Percentiles rank a stretch among this genome's conserved stretches.
Evolutionary conservation across 768 basidiomycete species (phyloP).

Genomic region (Rhizopogon rudus): DNA sequence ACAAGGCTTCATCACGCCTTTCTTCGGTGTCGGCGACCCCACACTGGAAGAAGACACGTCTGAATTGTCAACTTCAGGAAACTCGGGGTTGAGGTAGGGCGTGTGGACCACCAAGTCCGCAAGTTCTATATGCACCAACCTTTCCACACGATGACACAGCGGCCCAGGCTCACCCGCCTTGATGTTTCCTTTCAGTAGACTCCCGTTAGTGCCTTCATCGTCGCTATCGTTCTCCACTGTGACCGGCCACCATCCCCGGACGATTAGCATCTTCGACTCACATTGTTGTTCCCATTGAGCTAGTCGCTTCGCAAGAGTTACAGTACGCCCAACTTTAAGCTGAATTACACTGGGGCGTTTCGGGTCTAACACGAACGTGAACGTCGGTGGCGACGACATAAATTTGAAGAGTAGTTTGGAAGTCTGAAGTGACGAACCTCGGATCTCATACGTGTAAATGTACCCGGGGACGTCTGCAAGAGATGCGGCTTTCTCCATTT

Average conservation of each 20-base stretch:
- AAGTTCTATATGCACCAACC: constrained; percentile 77
- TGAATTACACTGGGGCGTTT: constrained; percentile 39
- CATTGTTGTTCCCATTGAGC: constrained; percentile 82
- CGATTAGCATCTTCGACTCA: constrained; percentile 66
- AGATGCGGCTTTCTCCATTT: constrained; percentile 53
- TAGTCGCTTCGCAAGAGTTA: constrained; percentile 66
- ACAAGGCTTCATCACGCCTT: constrained; percentile 26
- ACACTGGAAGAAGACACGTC: constrained; percentile 12
- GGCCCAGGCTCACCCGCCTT: constrained; percentile 55
- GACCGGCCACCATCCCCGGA: constrained; percentile 73
- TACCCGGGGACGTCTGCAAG: constrained; percentile 63
- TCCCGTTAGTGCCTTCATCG: constrained; percentile 29
- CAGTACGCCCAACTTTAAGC: constrained; percentile 77
- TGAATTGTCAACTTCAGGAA: constrained; percentile 31
- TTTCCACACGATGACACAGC: constrained; percentile 71
- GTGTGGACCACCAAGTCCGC: constrained; percentile 56
- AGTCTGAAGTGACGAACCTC: constrained; percentile 40
- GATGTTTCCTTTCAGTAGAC: constrained; percentile 63
- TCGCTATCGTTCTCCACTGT: constrained; percentile 35
- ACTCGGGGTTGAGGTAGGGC: constrained; percentile 56
- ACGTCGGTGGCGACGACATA: neutral
- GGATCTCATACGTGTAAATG: constrained; percentile 80
- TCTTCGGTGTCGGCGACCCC: constrained; percentile 14
- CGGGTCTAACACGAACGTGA: constrained; percentile 21
- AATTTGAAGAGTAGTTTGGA: constrained; percentile 4